phyloP scores from a whole-genome alignment of 1,139 yeast species.

The Lodderomyces metapsilosis region DNA sequence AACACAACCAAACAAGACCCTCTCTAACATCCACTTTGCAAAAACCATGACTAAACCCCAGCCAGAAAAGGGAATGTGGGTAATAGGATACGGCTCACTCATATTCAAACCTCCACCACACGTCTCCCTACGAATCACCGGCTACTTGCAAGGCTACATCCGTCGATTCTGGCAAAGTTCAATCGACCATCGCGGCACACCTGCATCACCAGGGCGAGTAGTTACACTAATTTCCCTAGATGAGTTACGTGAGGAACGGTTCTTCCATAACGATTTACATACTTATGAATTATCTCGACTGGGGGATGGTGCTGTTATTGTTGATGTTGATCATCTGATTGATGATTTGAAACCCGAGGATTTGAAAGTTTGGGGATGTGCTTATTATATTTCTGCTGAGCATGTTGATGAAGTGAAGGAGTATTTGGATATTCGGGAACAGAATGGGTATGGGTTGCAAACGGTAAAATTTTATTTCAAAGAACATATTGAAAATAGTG shows the following conservation, averaged over 20 bases:
- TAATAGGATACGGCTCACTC: constrained; percentile 88
- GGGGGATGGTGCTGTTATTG: constrained; percentile 12
- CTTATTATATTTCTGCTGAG: constrained; percentile 74
- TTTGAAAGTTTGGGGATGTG: constrained; percentile 73
- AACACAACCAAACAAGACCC: too few species aligned
- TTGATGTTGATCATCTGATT: constrained; percentile 16
- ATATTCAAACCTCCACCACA: constrained; percentile 91
- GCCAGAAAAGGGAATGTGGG: constrained; percentile 54
- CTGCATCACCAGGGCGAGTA: constrained; percentile 81
- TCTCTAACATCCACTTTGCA: too few species aligned
- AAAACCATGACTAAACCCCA: not conserved
- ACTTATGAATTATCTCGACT: constrained; percentile 43
- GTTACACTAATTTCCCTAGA: constrained; percentile 68
- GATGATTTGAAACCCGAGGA: constrained; percentile 39
- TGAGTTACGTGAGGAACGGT: constrained; percentile 43
- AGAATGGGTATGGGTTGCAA: constrained; percentile 81
- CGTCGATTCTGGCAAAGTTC: constrained; percentile 92
- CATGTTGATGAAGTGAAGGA: constrained; percentile 59
- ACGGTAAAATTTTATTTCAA: constrained; percentile 61
- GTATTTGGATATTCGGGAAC: constrained; percentile 78
- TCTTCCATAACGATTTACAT: constrained; percentile 47
- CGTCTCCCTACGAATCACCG: constrained; percentile 59
- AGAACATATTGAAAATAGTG: constrained; percentile 13
- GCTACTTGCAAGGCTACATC: constrained; percentile 71
- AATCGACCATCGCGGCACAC: constrained; percentile 88